phyloP scores from a whole-genome alignment of 768 basidiomycete genomes.

The Tulasnella sp. region DNA sequence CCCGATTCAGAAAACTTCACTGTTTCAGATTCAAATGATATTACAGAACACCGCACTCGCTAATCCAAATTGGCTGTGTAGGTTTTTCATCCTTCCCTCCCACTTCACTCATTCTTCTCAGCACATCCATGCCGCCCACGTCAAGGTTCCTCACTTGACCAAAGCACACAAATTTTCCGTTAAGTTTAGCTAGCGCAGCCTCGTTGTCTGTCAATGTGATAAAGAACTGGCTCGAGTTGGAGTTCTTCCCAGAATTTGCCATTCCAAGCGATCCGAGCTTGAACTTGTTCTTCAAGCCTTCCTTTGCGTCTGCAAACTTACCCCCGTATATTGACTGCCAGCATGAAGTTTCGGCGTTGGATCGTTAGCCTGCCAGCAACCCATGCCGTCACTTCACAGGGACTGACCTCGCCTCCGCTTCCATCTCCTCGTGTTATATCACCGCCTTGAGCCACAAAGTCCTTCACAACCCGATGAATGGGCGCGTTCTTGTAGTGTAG shows the following conservation, averaged over 20 bases:
- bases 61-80: constrained; percentile 43
- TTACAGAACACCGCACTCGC: constrained; percentile 38
- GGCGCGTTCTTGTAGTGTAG: constrained; percentile 45
- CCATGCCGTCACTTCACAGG: not conserved
- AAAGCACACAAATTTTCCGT: constrained; percentile 50
- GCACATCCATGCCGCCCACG: constrained; percentile 36
- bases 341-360: constrained; percentile 26
- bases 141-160: constrained; percentile 36
- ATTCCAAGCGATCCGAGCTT: constrained; percentile 47
- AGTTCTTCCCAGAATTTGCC: constrained; percentile 51
- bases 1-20: not conserved
- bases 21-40: not conserved
- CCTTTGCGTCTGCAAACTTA: constrained; percentile 51
- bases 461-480: constrained; percentile 47
- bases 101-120: constrained; percentile 39
- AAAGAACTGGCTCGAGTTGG: constrained; percentile 46
- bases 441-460: constrained; percentile 52
- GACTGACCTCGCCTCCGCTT: constrained; percentile 50
- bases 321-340: constrained; percentile 46
- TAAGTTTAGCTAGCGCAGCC: constrained; percentile 43
- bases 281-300: constrained; percentile 44
- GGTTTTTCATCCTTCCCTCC: constrained; percentile 36
- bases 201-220: constrained; percentile 46
- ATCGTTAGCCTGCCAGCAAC: constrained; percentile 5
- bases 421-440: constrained; percentile 53